These are phyloP conservation scores for Aquilaria yunnanensis DNA, from an alignment of 345 rosid species.

Conservation along the genomic window DNA sequence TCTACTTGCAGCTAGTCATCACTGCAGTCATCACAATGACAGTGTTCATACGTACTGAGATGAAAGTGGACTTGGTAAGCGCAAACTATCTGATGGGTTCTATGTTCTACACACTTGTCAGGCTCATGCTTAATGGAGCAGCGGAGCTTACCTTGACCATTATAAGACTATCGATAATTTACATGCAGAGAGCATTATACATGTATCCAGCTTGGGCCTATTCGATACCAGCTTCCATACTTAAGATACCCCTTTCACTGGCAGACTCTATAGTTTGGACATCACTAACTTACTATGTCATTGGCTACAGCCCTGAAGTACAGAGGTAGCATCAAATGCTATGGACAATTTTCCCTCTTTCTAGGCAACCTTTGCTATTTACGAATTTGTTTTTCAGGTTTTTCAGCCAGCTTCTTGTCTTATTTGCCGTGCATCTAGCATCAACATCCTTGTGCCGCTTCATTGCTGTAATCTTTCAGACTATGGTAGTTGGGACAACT, in stretches of 20 bases:
- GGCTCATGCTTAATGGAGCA: slow-evolving; percentile 38
- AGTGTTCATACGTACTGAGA: slow-evolving; percentile 28
- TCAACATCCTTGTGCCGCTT: slow-evolving; percentile 46
- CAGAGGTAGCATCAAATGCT: slow-evolving; percentile 21
- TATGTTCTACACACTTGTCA: slow-evolving; percentile 24
- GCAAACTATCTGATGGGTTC: slow-evolving; percentile 40
- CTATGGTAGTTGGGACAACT: slow-evolving; percentile 40
- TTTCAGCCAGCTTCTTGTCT: slow-evolving; percentile 45
- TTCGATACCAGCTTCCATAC: slow-evolving; percentile 36
- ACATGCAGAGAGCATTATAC: slow-evolving; percentile 36
- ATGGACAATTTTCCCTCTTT: not conserved
- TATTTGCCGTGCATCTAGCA: slow-evolving; percentile 42
- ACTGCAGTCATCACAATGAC: slow-evolving; percentile 28
- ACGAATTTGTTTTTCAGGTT: slow-evolving; percentile 29
- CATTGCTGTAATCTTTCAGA: slow-evolving; percentile 37
- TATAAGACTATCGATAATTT: slow-evolving; percentile 32
- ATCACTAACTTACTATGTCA: slow-evolving; percentile 37
- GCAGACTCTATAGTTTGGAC: slow-evolving; percentile 38
- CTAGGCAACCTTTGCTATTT: not conserved
- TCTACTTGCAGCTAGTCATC: slow-evolving; percentile 21
- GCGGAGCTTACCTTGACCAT: slow-evolving; percentile 39
- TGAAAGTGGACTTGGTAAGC: slow-evolving; percentile 22
- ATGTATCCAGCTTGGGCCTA: slow-evolving; percentile 53
- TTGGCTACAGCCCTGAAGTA: slow-evolving; percentile 42
- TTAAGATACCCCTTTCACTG: slow-evolving; percentile 36